Conservation (phyloP, 2,329 filamentous ascomycete species). For the Colletotrichum siamense region DNA sequence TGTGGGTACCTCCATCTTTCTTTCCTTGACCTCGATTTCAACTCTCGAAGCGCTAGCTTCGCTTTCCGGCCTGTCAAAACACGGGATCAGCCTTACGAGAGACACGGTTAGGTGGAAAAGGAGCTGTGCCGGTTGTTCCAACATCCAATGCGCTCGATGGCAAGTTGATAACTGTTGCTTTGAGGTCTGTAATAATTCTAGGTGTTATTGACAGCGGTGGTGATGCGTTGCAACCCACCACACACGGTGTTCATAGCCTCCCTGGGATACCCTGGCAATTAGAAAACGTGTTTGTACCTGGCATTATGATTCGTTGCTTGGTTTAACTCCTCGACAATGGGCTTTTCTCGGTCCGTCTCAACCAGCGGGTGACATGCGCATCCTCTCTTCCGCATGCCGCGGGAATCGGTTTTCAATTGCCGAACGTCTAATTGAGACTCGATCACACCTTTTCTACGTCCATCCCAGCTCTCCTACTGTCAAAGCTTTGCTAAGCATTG, state of each 20-base stretch:
- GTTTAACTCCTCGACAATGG: neutral
- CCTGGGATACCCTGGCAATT: neutral
- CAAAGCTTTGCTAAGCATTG: neutral
- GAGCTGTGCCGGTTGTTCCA: neutral
- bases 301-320: neutral
- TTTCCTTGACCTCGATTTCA: neutral
- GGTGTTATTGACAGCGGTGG: neutral
- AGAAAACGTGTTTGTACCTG: neutral
- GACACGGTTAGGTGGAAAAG: rapidly evolving
- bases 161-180: neutral
- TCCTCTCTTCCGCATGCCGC: neutral
- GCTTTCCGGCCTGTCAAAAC: neutral
- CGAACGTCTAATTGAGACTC: neutral
- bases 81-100: neutral
- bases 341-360: neutral
- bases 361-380: neutral
- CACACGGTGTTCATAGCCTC: neutral
- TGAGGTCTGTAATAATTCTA: neutral
- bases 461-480: neutral
- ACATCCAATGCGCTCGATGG: neutral
- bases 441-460: neutral
- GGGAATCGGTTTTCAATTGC: neutral
- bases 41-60: neutral
- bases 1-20: neutral
- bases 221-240: neutral